phyloP scores from a whole-genome alignment of 1,284 basidiomycete species.

The Ganoderma sinense region DNA sequence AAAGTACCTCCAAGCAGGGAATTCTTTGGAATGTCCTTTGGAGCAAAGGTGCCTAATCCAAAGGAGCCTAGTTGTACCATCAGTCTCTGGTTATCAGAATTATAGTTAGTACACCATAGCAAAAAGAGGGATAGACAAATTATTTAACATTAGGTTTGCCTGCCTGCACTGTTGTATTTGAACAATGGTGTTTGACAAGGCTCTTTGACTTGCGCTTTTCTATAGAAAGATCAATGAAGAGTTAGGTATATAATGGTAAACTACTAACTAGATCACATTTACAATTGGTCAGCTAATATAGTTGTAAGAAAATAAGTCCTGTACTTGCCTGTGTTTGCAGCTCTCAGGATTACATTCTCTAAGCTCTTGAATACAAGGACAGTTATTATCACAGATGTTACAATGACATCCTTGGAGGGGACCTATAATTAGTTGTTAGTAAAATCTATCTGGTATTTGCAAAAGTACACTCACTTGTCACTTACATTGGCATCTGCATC shows the following conservation, averaged over 20 bases:
- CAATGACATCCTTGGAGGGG: not conserved
- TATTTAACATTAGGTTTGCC: conserved; percentile 7
- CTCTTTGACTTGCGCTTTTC: not conserved
- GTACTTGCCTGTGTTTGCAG: conserved; percentile 30
- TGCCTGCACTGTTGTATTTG: not conserved
- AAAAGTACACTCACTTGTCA: not conserved
- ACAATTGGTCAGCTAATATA: not conserved
- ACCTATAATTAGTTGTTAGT: not conserved
- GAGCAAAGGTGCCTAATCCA: conserved; percentile 55
- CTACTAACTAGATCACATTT: not conserved
- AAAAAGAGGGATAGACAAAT: not conserved
- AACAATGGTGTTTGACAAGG: not conserved
- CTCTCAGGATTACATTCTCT: conserved; percentile 54
- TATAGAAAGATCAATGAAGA: not conserved
- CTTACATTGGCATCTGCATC: conserved; percentile 45
- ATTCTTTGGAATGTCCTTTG: conserved; percentile 36
- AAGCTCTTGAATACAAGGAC: conserved; percentile 43
- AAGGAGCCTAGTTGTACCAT: conserved; percentile 45
- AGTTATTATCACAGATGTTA: conserved; percentile 28
- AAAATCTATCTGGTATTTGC: not conserved
- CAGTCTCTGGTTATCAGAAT: conserved; percentile 34
- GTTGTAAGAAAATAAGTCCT: not conserved
- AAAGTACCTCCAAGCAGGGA: conserved; percentile 49
- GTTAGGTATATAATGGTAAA: not conserved
- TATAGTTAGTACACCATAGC: not conserved